Percentiles rank a stretch among this genome's conserved stretches.
Evolutionary conservation across 225 moss, liverwort and hornwort genomes (phyloP).

Genomic region (Pseudoscleropodium purum): DNA sequence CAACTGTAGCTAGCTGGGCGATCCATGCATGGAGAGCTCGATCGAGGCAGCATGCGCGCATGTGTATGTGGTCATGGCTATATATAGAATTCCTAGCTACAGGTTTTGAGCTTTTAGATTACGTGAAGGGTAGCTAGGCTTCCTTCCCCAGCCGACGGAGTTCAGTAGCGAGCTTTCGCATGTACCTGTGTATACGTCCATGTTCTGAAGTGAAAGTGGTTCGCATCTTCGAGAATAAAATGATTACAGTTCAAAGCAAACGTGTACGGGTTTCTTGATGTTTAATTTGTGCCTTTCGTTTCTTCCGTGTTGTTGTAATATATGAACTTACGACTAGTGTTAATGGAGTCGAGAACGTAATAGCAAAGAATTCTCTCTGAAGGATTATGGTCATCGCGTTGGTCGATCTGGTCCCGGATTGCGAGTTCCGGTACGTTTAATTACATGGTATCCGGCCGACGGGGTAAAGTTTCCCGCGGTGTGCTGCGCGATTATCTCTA

Average conservation of each 20-base stretch:
- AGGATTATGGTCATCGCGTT: not conserved
- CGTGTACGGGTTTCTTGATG: not conserved
- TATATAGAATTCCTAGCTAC: not conserved
- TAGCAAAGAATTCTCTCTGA: not conserved
- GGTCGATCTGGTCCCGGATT: not conserved
- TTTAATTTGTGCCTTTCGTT: not conserved
- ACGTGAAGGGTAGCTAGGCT: not conserved
- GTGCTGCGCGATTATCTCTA: not conserved
- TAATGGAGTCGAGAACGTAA: not conserved
- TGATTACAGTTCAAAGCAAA: not conserved
- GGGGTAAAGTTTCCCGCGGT: too few relatives aligned
- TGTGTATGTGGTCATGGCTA: too few relatives aligned
- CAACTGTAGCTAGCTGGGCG: not conserved
- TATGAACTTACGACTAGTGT: too few relatives aligned
- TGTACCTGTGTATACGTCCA: not conserved
- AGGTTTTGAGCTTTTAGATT: not conserved
- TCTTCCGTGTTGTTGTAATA: not conserved
- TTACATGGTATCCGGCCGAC: too few relatives aligned
- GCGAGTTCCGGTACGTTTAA: not conserved
- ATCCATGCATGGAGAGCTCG: not conserved
- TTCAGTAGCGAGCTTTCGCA: not conserved
- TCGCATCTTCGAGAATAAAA: too few relatives aligned
- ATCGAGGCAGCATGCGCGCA: not conserved
- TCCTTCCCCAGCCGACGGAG: not conserved
- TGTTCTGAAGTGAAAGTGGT: not conserved